Conservation (phyloP, 2,329 filamentous ascomycete species). For the Annulohypoxylon truncatum region DNA sequence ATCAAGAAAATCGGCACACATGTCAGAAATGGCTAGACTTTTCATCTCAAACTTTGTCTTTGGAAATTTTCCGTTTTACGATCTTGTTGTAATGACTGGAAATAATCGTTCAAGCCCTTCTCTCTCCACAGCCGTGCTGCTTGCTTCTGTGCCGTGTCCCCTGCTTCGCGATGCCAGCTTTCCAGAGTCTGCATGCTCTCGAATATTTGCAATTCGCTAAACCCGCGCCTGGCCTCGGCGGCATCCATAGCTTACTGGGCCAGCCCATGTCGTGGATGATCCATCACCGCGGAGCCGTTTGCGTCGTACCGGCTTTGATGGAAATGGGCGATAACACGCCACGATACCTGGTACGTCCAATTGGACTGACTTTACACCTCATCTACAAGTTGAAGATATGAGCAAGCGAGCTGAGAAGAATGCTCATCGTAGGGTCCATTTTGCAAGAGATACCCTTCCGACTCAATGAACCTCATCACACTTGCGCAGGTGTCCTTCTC, state of each 20-base stretch:
- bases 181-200: constrained; percentile 40
- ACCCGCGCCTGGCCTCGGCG: constrained; percentile 32
- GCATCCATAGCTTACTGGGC: constrained; percentile 40
- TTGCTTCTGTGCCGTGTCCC: constrained; percentile 26
- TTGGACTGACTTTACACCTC: constrained; percentile 28
- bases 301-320: constrained; percentile 32
- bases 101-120: constrained; percentile 31
- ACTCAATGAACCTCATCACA: constrained; percentile 32
- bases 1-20: background rate
- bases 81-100: constrained; percentile 20
- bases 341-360: constrained; percentile 37
- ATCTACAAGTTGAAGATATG: constrained; percentile 22
- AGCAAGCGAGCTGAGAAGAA: constrained; percentile 33
- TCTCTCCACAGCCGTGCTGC: constrained; percentile 30
- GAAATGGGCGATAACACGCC: constrained; percentile 39
- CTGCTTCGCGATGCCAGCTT: constrained; percentile 38
- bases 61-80: background rate
- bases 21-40: background rate
- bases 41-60: constrained; percentile 13
- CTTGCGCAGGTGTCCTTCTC: background rate
- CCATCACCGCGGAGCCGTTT: constrained; percentile 6
- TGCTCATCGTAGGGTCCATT: constrained; percentile 36
- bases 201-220: constrained; percentile 38
- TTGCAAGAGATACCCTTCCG: constrained; percentile 38
- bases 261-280: constrained; percentile 36